Evolutionary conservation across 2,329 filamentous ascomycete genomes (phyloP), one percentile per base, ranked within the genome.

Genomic region (Aspergillus unguis): DNA sequence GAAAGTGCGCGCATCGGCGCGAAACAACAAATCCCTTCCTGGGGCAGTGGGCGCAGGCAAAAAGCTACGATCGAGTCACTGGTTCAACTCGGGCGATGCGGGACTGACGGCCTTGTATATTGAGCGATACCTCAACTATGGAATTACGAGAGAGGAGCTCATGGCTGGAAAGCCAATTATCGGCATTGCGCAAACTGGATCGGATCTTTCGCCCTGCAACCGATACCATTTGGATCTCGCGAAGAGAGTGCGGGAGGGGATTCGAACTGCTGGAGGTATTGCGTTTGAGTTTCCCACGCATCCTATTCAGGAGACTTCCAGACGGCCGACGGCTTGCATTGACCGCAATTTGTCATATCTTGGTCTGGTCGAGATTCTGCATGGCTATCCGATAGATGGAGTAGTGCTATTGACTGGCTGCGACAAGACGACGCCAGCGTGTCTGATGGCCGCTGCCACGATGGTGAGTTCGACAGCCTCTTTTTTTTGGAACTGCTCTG

Each of bases 371-470:
- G 77, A 80, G 62, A 61, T 80, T 17, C 65, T 80, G 36, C 69
- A 73, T 51, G 75, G 71, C 0, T 79, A 80, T 64, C 75, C 75
- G 3, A 65, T 80, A 44, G 77, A 80, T 58, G 77, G 77, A 25
- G 73, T 80, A 25, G 77, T 80, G 11, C 63, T 80, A 27, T 67
- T 80, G 45, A 80, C 77, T 0, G 77, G 77, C 6, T 80, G 77
- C 63, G 77, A 80, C 57, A 80, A 80, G 70, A 80, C 77, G 4
- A 79, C 77, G 0, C 77, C 77, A 10, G 77, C 76, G 10, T 75
- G 70, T 47, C 63, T 80, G 43, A 80, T 80, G 77, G 77, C 77
- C 10, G 77, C 77, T 4, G 76, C 77, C 36, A 79, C 77, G 2
- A 70, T 80, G 62, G 72, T 74, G 53, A 52, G 64, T 67, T 23